Evolutionary conservation across 2,329 filamentous ascomycete species (phyloP).

Genomic region (Aspergillus pseudoterreus): DNA sequence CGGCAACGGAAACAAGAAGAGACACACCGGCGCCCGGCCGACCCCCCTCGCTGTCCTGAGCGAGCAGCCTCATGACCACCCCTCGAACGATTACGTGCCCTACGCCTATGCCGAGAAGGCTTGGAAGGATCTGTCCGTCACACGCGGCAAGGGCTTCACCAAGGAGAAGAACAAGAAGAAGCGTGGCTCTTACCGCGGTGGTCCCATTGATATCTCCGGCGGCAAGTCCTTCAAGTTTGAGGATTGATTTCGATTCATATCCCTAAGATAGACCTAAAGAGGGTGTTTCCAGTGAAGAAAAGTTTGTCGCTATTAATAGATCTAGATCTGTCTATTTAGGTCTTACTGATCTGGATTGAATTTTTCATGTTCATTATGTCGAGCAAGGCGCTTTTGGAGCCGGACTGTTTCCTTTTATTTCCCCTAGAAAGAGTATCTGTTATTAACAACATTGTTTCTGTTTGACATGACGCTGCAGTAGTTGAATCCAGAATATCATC

Average conservation of each 20-base stretch:
- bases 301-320: conserved; percentile 11
- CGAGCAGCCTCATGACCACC: conserved; percentile 64
- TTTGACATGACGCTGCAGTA: no score
- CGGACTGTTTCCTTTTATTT: background rate
- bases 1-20: conserved; percentile 31
- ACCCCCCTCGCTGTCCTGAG: conserved; percentile 75
- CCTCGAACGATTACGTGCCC: conserved; percentile 75
- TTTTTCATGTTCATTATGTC: conserved; percentile 11
- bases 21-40: conserved; percentile 52
- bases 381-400: conserved; percentile 31
- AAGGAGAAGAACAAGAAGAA: conserved; percentile 99
- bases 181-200: conserved; percentile 84
- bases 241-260: conserved; percentile 53
- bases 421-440: background rate
- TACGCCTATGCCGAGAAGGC: conserved; percentile 89
- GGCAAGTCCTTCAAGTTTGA: conserved; percentile 94
- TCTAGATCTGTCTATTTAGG: conserved; percentile 14
- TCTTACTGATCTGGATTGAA: conserved; percentile 1
- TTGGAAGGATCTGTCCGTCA: conserved; percentile 82
- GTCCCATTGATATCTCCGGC: conserved; percentile 75
- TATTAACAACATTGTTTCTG: no score
- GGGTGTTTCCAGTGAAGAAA: conserved; percentile 4
- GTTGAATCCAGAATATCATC: no score
- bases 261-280: conserved; percentile 12
- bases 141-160: conserved; percentile 93